Conservation (phyloP, 2,329 filamentous ascomycete genomes). For the Diaporthe citrichinensis region DNA sequence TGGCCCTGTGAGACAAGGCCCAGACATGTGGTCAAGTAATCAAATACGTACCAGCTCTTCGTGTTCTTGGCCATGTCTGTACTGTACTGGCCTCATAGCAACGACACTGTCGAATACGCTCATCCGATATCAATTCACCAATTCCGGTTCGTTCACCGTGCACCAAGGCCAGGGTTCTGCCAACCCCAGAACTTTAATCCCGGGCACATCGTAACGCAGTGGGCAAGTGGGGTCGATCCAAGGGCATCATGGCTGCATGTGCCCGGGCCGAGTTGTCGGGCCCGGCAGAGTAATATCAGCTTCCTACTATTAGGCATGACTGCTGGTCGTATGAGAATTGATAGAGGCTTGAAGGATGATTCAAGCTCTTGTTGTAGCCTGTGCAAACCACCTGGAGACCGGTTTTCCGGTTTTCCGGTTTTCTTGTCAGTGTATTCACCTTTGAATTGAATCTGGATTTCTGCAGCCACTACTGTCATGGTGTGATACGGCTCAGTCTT, state of each 20-base stretch:
- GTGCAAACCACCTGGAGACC: neutral
- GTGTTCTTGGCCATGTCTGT: neutral
- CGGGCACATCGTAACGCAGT: neutral
- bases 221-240: neutral
- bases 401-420: too few relatives aligned
- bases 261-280: neutral
- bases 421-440: neutral
- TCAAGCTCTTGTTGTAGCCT: neutral
- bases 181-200: neutral
- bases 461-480: neutral
- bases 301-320: neutral
- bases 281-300: neutral
- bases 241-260: neutral
- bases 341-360: neutral
- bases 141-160: neutral
- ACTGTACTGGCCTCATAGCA: neutral
- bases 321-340: neutral
- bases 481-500: neutral
- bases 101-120: too few relatives aligned
- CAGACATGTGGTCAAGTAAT: too few relatives aligned
- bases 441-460: neutral
- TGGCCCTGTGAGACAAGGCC: conserved; percentile 13
- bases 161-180: neutral
- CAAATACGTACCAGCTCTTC: neutral
- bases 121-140: neutral